Evolutionary conservation across 306 rosid species (phyloP).

Genomic region (Vachellia pachyceras): DNA sequence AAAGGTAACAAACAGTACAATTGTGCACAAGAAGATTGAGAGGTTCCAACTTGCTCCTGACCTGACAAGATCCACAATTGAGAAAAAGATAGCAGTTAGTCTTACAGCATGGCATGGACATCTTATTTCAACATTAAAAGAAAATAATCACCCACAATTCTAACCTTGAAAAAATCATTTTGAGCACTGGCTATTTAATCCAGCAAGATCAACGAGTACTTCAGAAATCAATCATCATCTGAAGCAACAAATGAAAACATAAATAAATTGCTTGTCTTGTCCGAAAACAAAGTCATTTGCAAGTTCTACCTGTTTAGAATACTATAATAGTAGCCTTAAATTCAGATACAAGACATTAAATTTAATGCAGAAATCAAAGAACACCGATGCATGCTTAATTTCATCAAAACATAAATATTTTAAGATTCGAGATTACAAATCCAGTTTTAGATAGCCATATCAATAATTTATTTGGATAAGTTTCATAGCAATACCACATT

Average conservation of each 20-base stretch:
- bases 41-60: conserved; percentile 74
- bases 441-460: conserved; percentile 10
- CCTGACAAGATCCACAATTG: conserved; percentile 57
- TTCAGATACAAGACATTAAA: conserved; percentile 17
- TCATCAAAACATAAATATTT: background rate
- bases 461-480: conserved; percentile 10
- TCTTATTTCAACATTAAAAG: conserved; percentile 7
- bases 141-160: background rate
- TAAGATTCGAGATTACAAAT: background rate
- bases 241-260: conserved; percentile 15
- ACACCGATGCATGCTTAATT: conserved; percentile 4
- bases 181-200: conserved; percentile 13
- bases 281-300: conserved; percentile 16
- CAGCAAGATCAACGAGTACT: conserved; percentile 8
- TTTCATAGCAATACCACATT: conserved; percentile 12
- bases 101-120: background rate
- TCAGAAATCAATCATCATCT: conserved; percentile 22
- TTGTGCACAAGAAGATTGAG: conserved; percentile 81
- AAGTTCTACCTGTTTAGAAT: conserved; percentile 18
- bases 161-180: conserved; percentile 16
- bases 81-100: conserved; percentile 21
- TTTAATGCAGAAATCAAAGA: background rate
- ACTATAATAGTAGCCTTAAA: background rate
- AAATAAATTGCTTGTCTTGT: conserved; percentile 14
- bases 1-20: conserved; percentile 66